Base-by-base conservation (phyloP, 2,329 filamentous ascomycete species). In the Ceratocystis variospora region DNA sequence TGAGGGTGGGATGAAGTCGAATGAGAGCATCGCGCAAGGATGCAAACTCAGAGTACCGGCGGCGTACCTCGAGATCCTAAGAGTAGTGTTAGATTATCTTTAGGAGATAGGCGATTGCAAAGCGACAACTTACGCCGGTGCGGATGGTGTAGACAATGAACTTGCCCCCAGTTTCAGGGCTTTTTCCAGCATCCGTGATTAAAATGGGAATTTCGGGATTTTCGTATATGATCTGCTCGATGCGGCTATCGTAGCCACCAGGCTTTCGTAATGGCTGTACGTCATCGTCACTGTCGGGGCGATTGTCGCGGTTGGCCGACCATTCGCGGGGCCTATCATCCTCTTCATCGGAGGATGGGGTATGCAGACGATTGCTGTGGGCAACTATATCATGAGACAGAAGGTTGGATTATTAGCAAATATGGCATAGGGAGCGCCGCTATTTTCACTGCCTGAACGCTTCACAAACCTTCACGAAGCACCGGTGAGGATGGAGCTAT, bases 91-190 rank as follows among this genome's bases (percentile, higher is more conserved):
- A 69, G 69, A 19, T 37, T n/a, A 5, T 28, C 12, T 53, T 28
- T n/a, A 70, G 66, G 44, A 46, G 31, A 53, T 48, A 25, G n/a
- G 37, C 4, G n/a, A 37, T 12, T 10, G 57, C 67, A 28, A 64
- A 28, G 63, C 41, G 57, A 44, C 25, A 12, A 67, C 83, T 69
- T 86, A 96, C 92, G 62, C 91, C 93, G 50, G 94, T 97, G 70
- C 90, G 84, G 72, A 99, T 97, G 10, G 93, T 96, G 76, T 99
- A 99, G 45, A 96, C 92, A 72, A 99, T 99, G 73, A 90, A 96
- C 77, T 90, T 87, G 17, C 92, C 91, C 66, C 91, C 91, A 70
- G 89, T 92, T 75, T 97, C 93, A 69, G 87, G 78, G 76, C 93
- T 96, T 83, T 99, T 99, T 68, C 94, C 94, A 2, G 95, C 94